Evolutionary conservation across 768 basidiomycete genomes (phyloP).

Genomic region (Tulasnella sp.): DNA sequence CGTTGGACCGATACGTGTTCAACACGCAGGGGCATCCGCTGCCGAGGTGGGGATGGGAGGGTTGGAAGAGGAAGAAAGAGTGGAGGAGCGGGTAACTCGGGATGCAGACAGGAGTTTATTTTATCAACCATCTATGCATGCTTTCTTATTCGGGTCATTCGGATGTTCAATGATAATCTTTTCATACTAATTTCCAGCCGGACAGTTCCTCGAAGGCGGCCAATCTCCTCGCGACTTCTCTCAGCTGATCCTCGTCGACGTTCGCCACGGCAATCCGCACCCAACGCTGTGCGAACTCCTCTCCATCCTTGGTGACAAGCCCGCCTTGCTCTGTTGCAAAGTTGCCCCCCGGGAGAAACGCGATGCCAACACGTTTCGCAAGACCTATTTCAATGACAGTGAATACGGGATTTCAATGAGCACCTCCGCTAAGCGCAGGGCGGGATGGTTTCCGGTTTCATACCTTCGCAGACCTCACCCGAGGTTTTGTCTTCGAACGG

Average conservation of each 20-base stretch:
- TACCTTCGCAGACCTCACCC: conserved; percentile 60
- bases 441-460: conserved; percentile 46
- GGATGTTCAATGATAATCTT: background rate
- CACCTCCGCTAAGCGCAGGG: conserved; percentile 68
- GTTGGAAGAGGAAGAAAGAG: conserved; percentile 27
- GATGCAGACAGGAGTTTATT: background rate
- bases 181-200: conserved; percentile 40
- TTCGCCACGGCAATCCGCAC: conserved; percentile 82
- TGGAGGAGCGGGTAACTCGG: background rate
- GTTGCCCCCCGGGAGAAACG: no score
- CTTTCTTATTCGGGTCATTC: background rate
- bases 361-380: no score
- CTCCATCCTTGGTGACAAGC: background rate
- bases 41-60: conserved; percentile 26
- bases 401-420: conserved; percentile 64
- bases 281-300: conserved; percentile 52
- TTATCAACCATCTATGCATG: background rate
- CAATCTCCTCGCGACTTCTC: background rate
- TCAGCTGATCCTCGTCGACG: conserved; percentile 54
- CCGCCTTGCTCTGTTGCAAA: no score
- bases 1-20: conserved; percentile 52
- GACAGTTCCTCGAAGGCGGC: background rate
- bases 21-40: conserved; percentile 44
- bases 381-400: no score
- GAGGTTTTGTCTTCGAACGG: conserved; percentile 58